Conservation (phyloP, 495 filamentous ascomycete species). For the Echria macrotheca region DNA sequence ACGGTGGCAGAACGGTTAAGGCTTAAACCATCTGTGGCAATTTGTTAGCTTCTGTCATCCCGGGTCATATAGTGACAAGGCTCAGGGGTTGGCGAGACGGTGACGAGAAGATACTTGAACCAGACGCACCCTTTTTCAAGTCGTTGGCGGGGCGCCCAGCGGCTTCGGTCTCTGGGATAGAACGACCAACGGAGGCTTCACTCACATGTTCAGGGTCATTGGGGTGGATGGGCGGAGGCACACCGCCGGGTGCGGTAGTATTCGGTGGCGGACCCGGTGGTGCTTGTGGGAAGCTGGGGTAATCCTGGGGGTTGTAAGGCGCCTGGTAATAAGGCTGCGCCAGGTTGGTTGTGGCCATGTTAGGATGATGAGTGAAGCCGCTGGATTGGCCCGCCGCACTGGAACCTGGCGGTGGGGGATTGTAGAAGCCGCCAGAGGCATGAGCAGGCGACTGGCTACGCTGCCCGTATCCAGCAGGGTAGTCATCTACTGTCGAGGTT, state of each 20-base stretch:
- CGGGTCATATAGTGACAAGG: background rate
- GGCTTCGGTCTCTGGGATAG: constrained; percentile 19
- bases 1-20: background rate
- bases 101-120: background rate
- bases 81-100: no score
- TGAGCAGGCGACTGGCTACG: constrained; percentile 44
- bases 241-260: constrained; percentile 8
- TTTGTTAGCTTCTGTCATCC: background rate
- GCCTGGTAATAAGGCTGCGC: no score
- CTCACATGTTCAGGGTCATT: constrained; percentile 35
- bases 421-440: constrained; percentile 49
- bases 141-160: constrained; percentile 12
- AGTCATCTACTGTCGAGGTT: constrained; percentile 24
- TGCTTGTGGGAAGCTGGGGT: constrained; percentile 31
- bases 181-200: constrained; percentile 30
- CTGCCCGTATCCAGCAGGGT: constrained; percentile 29
- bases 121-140: constrained; percentile 28
- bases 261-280: constrained; percentile 30
- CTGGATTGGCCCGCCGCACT: constrained; percentile 5
- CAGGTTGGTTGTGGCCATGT: constrained; percentile 33
- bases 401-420: constrained; percentile 27
- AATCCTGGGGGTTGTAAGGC: no score
- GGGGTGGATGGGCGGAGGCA: constrained; percentile 19
- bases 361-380: constrained; percentile 39
- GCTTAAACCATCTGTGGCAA: constrained; percentile 37